Percentiles rank a stretch among this genome's conserved stretches.
Evolutionary conservation across 176 grass and related monocot species (phyloP).

Genomic region (Lolium multiflorum): DNA sequence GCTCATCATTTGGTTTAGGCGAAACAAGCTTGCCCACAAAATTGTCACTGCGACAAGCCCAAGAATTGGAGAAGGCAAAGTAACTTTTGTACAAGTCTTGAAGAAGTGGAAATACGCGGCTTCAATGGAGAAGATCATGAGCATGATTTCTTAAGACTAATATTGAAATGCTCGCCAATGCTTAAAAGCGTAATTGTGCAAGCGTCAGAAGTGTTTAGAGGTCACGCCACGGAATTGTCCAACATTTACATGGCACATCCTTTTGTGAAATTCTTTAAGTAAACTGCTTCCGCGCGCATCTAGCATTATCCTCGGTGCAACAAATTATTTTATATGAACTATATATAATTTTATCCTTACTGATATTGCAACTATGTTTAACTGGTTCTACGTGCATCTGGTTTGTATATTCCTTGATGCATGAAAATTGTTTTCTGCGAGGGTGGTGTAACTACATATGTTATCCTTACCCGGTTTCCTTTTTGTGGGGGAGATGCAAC

Average conservation of each 20-base stretch:
- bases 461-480: not conserved
- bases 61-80: not conserved
- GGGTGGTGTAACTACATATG: not conserved
- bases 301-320: no score
- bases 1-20: not conserved
- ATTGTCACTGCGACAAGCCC: not conserved
- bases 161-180: not conserved
- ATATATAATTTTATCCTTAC: no score
- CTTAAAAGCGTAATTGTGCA: not conserved
- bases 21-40: no score
- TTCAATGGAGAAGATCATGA: not conserved
- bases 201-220: not conserved
- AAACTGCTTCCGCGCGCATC: no score
- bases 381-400: not conserved
- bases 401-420: not conserved
- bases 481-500: no score
- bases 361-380: not conserved
- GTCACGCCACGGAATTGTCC: not conserved
- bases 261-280: not conserved
- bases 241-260: not conserved
- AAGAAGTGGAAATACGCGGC: not conserved
- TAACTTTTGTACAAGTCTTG: not conserved
- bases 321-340: no score
- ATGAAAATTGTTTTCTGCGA: not conserved
- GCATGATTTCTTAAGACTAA: not conserved